Evolutionary conservation across 2,329 filamentous ascomycete species (phyloP).

Genomic region (Pseudocercospora eumusae): DNA sequence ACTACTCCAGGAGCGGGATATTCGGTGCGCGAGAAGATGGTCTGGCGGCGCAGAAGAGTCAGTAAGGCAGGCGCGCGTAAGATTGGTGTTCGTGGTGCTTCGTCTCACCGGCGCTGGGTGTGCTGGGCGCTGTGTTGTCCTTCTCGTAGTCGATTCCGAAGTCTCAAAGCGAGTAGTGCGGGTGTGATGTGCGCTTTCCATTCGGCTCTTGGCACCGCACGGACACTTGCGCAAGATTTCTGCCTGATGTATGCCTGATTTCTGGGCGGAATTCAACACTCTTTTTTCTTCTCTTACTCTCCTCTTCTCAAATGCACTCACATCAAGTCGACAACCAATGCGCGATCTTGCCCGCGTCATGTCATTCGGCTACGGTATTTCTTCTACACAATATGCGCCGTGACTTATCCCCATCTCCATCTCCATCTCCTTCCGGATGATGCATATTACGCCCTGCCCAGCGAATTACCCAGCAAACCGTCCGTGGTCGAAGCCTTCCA

Average conservation of each 20-base stretch:
- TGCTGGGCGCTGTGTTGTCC: constrained; percentile 12
- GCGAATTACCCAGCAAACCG: too few species aligned
- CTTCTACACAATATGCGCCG: neutral
- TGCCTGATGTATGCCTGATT: neutral
- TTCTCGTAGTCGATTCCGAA: constrained; percentile 7
- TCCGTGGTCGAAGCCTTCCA: too few species aligned
- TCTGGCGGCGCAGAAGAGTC: constrained; percentile 1
- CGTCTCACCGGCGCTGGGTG: constrained; percentile 12
- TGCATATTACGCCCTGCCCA: neutral
- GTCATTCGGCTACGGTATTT: too few species aligned
- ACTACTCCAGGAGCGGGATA: neutral
- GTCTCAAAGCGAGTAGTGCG: neutral
- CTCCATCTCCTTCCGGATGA: too few species aligned
- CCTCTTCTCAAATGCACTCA: too few species aligned
- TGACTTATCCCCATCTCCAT: too few species aligned
- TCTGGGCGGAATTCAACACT: neutral
- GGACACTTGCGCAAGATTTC: neutral
- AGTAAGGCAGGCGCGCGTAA: constrained; percentile 6
- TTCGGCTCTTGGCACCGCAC: neutral
- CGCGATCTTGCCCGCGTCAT: too few species aligned
- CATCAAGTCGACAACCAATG: too few species aligned
- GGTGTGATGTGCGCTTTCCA: constrained; percentile 4
- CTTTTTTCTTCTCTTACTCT: too few species aligned
- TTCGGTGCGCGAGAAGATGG: constrained; percentile 10
- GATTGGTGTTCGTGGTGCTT: neutral